Evolutionary conservation across 805 yeast genomes (phyloP), one percentile per base, ranked within the genome.

Genomic region (Ogataea wickerhamii): DNA sequence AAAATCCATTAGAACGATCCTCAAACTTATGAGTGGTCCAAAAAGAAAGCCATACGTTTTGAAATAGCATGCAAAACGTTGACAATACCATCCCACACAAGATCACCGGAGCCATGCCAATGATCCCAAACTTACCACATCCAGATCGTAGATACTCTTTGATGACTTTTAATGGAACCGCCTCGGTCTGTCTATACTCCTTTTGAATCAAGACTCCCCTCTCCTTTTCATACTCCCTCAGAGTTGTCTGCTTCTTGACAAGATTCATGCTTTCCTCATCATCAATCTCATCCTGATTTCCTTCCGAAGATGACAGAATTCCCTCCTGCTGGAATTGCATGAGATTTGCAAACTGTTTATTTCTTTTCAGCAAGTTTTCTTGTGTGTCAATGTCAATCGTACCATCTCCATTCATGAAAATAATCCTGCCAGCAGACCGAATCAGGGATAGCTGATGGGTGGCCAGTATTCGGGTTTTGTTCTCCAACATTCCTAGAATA

Each of bases 371-470:
- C 41, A 87, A 61, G 36, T 82, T 81, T 0, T 67, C 72, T 16
- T 74, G 65, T 0, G 83, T 71, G 11, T 89, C 96, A 24, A 76
- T 59, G 31, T 72, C 76, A 21, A 82, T 63, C 0, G 73, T 52
- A 0, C 87, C 80, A 37, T 82, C 84, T 14, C 82, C 78, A 49
- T 78, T 75, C 48, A 87, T 60, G 44, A 81, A 84, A 10, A 87
- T 68, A 22, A 87, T 64, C 32, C 82, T 68, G 55, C 82, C 87
- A 13, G 94, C 93, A 38, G 71, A 62, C 16, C 75, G 76, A 44
- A 87, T 73, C 43, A 87, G 66, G 5, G 87, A 76, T 35, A 87
- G 65, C 56, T 87, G 95, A 58, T 87, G 96, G 0, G 96, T 87
- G 2, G 94, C 94, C 51, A 87, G 67, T 8, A 87, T 52, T 50